Evolutionary conservation across 768 basidiomycete species (phyloP).

Genomic region (Tubosaeta sp.): DNA sequence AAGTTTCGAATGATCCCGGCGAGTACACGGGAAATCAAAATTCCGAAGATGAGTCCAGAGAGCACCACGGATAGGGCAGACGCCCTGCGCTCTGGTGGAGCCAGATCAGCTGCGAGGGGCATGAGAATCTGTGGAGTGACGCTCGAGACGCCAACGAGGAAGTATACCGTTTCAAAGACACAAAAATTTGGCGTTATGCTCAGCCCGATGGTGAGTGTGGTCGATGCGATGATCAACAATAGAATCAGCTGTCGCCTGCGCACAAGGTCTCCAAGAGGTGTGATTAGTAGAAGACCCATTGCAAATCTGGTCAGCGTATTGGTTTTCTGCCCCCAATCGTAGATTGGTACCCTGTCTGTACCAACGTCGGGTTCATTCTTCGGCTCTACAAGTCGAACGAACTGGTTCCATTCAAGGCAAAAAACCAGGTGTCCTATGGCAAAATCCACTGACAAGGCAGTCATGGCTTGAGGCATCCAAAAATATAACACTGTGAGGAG

Average conservation of each 20-base stretch:
- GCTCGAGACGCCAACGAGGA: slow-evolving; percentile 63
- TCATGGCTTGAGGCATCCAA: no score
- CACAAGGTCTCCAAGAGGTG: slow-evolving; percentile 81
- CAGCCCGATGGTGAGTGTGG: slow-evolving; percentile 65
- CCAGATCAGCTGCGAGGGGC: slow-evolving; percentile 76
- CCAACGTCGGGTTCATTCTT: no score
- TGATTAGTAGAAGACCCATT: slow-evolving; percentile 65
- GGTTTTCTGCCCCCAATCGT: slow-evolving; percentile 27
- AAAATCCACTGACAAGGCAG: no score
- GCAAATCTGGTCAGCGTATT: slow-evolving; percentile 52
- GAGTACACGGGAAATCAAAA: slow-evolving; percentile 70
- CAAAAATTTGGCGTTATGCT: slow-evolving; percentile 55
- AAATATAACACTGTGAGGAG: no score
- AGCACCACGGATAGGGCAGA: slow-evolving; percentile 73
- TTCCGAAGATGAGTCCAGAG: slow-evolving; percentile 63
- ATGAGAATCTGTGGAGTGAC: slow-evolving; percentile 76
- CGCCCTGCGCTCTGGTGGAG: slow-evolving; percentile 67
- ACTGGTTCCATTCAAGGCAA: no score
- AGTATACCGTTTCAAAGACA: slow-evolving; percentile 64
- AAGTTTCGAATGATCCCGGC: slow-evolving; percentile 74
- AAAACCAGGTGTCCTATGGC: no score
- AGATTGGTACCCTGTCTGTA: slow-evolving; percentile 64
- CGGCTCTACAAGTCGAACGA: no score
- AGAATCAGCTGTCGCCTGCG: slow-evolving; percentile 71
- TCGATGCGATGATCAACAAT: slow-evolving; percentile 47